Base-by-base conservation (phyloP, 129 eudicot species). In the Flaveria robusta region DNA sequence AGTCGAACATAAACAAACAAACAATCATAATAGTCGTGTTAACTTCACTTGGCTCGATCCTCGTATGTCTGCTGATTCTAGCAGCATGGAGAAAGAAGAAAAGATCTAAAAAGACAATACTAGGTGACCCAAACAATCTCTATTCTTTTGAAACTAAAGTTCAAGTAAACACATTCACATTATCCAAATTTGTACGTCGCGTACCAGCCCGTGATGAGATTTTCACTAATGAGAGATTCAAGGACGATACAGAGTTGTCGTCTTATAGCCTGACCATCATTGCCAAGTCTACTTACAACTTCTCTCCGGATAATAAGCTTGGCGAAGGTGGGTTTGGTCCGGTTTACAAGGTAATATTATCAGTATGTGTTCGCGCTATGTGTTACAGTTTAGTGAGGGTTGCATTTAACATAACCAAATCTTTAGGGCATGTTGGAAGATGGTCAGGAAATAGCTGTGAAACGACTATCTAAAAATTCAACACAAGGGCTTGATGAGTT, bases 321-420 rank as follows among this genome's bases (percentile, higher is more conserved):
- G 79, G 79, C 9, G 64, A 81, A 68, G 80, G 84, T 3, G 84
- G 80, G 26, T 82, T 82, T 34, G 82, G 85, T 42, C 82, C 85
- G 13, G 85, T 82, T 55, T 77, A 77, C 77, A 82, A 39, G 81
- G 81, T 77, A 67, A 76, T 13, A 15, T 26, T 11, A 26, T 42
- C 4, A 27, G 66, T 66, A 76, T 16, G 37, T 64, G 13, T 60
- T 31, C 24, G 4, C 16, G 14, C 3, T 31, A 10, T 23, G 4
- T 15, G 27, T 60, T 60, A 26, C 14, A 23, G 2, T 6, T 26
- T 60, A 26, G 67, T 60, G 67, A 60, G 67, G 39, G 26, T 26
- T 26, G 5, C 42, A 60, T 60, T 27, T 60, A 60, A 60, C 42
- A 26, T 26, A 60, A 26, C 2, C 7, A 3, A 15, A 60, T 12